These are phyloP conservation scores for Serendipita sp. DNA, from an alignment of 768 basidiomycete genomes.

Conservation along the genomic window DNA sequence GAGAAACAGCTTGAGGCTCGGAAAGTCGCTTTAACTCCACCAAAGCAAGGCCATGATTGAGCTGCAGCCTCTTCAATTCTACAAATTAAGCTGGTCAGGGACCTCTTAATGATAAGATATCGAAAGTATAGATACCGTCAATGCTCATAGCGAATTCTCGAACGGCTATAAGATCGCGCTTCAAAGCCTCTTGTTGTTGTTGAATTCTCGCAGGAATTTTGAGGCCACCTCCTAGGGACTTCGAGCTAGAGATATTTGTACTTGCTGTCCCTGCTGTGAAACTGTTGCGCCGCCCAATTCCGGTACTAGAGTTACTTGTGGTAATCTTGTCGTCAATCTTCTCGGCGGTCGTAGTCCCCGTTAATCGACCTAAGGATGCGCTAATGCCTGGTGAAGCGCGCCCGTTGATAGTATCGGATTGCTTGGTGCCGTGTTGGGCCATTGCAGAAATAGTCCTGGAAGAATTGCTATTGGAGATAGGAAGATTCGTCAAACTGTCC, in stretches of 20 bases:
- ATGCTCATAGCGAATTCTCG: slow-evolving; percentile 73
- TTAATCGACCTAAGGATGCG: background rate
- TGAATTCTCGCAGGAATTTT: slow-evolving; percentile 32
- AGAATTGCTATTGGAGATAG: background rate
- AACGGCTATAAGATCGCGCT: slow-evolving; percentile 65
- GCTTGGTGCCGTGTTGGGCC: background rate
- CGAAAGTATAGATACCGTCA: slow-evolving; percentile 42
- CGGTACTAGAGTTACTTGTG: background rate
- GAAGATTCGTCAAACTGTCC: background rate
- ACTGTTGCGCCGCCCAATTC: background rate
- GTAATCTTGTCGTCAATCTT: background rate
- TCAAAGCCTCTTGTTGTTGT: slow-evolving; percentile 63
- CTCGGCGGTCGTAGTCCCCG: background rate
- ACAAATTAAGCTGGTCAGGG: background rate
- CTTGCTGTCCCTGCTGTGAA: background rate
- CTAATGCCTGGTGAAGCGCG: background rate
- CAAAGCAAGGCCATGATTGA: slow-evolving; percentile 26
- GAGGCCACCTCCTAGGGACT: background rate
- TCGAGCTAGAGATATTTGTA: background rate
- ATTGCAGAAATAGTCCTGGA: background rate
- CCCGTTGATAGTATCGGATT: background rate
- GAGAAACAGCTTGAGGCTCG: background rate
- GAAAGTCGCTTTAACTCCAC: background rate
- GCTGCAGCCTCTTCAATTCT: slow-evolving; percentile 65
- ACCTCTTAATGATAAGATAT: background rate